Base-by-base conservation (phyloP, 2,329 filamentous ascomycete species). In the Fusarium sp. region DNA sequence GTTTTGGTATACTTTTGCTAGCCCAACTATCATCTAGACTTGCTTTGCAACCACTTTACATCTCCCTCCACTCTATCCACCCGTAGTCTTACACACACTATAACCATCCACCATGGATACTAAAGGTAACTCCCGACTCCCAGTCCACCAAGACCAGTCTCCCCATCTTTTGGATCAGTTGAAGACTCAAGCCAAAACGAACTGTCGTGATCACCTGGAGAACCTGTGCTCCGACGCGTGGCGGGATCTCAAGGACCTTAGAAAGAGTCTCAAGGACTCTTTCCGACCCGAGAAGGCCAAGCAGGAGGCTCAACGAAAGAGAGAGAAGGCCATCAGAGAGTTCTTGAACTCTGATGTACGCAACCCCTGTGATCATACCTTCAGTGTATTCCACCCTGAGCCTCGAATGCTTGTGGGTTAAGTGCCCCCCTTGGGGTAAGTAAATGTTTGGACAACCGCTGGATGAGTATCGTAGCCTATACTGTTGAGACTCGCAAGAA, bases 381-480 rank as follows among this genome's bases (percentile, higher is more conserved):
- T 37, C 18, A 5, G 34, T n/a, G 34, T 37, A 37, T n/a, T 12
- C 1, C 34, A 51, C 8, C 23, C 48, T 16, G 2, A 27, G 32
- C 5, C 16, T 10, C 20, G 5, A 27, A 40, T 25, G 18, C 9
- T 16, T 49, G 34, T 28, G 30, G 25, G 37, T 18, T 43, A 37
- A 49, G 25, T 21, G 13, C 21, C 37, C 27, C 43, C 27, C 40
- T 34, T 23, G 48, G 34, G 55, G 40, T 53, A 9, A 66, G 59
- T 48, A 61, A 45, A 30, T 34, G 20, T 66, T 55, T 54, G 34
- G 55, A 46, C 25, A 30, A 51, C 28, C 11, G 32, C 37, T 46
- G 21, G 41, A 30, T 16, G 23, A 53, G 49, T 28, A 40, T 62
- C 16, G 14, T 50, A 55, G 51, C 16, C 43, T 37, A 23, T 16